Base-by-base conservation (phyloP, 495 filamentous ascomycete species). In the Penicillium pulvis region DNA sequence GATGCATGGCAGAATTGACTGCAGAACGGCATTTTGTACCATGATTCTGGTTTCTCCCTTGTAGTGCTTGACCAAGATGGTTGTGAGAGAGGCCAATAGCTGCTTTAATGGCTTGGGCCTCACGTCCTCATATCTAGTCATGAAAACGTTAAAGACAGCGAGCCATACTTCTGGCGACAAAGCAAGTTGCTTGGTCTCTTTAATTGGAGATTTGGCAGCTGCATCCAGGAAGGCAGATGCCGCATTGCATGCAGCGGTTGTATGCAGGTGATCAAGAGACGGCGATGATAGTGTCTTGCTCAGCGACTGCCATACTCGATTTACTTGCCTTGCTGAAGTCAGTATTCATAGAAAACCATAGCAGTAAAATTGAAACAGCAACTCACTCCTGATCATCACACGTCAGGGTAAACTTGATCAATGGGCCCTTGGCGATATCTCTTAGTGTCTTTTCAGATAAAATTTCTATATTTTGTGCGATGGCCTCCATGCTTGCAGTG, bases 101-200 rank as follows among this genome's bases (percentile, higher is more conserved):
- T 91, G 87, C 66, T 86, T 86, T 81, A 92, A 81, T 30, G 90
- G 86, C 52, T 91, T 88, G 26, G 87, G 81, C 57, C 87, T 87
- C 36, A 88, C 82, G 61, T 85, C 83, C 60, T 93, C 88, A 59
- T 85, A 91, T 73, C 85, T 88, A 55, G 85, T 80, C 58, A 96
- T 75, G 61, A 86, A 93, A 50, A 89, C 84, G 14, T 85, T 73
- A 65, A 94, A 90, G 4, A 89, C 68, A 44, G 77, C 73, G 12
- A 79, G 62, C 73, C 87, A 90, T 10, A 79, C 77, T 16, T 67
- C 62, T 23, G 83, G 65, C 14, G 80, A 79, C 30, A 83, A 83
- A 10, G 78, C 68, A 28, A 83, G 35, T 50, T 68, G 48, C 17
- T 66, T 69, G 1, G 79, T 71, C 26, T 55, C 49, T 7, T 68